Base-by-base conservation (phyloP, 75 land plant species). In the Sequoiadendron giganteum region DNA sequence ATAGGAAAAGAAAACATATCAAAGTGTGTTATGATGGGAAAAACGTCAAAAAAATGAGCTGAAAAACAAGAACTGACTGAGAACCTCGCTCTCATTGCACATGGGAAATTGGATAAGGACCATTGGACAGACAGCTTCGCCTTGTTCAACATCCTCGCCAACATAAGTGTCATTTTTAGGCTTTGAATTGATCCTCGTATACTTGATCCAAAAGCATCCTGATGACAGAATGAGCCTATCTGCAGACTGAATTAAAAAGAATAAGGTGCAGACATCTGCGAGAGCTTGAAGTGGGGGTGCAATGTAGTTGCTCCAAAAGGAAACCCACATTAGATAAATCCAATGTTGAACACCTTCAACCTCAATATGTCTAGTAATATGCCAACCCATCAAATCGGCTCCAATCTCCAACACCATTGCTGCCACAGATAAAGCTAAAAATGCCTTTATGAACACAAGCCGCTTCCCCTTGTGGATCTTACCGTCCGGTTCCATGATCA, bases 91-190 rank as follows among this genome's bases (percentile, higher is more conserved):
- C 75, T 95, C 95, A 84, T 95, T 95, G 90, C 96, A 95, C 95
- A 94, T 94, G 8, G 94, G 97, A 85, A 96, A 93, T 93, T 96
- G 96, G 58, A 96, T 90, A 30, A 96, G 94, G 28, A 96, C 95
- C 95, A 92, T 96, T 10, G 97, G 97, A 75, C 93, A 94, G 54
- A 92, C 92, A 65, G 79, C 70, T 19, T 85, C 83, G 1, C 91
- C 89, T 19, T 89, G 90, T 68, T 96, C 96, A 42, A 89, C 87
- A 91, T 93, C 96, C 32, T 93, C 90, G 1, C 88, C 70, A 85
- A 94, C 88, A 81, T 93, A 91, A 11, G 93, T 89, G 58, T 90
- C 86, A 21, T 91, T 91, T 21, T 89, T 89, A 16, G 94, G 87
- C 45, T 65, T 86, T 10, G 95, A 93, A 83, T 95, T 94, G 68